phyloP scores from a whole-genome alignment of 352 stramenopile species.

The Globisporangium paddicum region DNA sequence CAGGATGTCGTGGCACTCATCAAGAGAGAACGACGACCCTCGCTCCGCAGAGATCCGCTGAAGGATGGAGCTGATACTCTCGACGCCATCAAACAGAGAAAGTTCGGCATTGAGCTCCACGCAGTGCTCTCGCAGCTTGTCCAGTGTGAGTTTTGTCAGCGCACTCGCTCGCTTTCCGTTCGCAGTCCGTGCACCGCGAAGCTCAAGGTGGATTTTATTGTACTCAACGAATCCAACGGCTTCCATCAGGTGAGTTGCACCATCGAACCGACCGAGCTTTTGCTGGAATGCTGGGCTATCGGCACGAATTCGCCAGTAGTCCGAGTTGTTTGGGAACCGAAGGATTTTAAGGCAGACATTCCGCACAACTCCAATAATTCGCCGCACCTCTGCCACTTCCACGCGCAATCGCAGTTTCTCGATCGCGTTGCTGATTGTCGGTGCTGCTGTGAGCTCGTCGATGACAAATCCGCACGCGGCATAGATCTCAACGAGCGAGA shows the following conservation, averaged over 20 bases:
- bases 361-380: slow-evolving; percentile 41
- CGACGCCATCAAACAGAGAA: slow-evolving; percentile 53
- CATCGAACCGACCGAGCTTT: slow-evolving; percentile 61
- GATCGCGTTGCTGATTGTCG: slow-evolving; percentile 50
- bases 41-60: slow-evolving; percentile 34
- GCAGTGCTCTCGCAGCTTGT: slow-evolving; percentile 42
- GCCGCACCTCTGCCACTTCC: slow-evolving; percentile 42
- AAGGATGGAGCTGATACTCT: slow-evolving; percentile 55
- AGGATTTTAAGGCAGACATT: slow-evolving; percentile 67
- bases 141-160: slow-evolving; percentile 36
- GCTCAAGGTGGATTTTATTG: slow-evolving; percentile 49
- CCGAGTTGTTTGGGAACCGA: slow-evolving; percentile 62
- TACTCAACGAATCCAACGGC: slow-evolving; percentile 54
- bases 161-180: slow-evolving; percentile 41
- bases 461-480: slow-evolving; percentile 60
- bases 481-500: slow-evolving; percentile 60
- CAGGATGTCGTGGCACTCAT: slow-evolving; percentile 42
- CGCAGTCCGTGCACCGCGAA: slow-evolving; percentile 30
- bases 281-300: slow-evolving; percentile 52
- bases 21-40: slow-evolving; percentile 26
- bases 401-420: slow-evolving; percentile 49
- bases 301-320: slow-evolving; percentile 63
- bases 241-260: slow-evolving; percentile 48
- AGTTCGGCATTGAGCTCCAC: slow-evolving; percentile 52
- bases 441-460: slow-evolving; percentile 51